Percentiles rank a stretch among this genome's conserved stretches.
phyloP scores from a whole-genome alignment of 2,329 filamentous ascomycete genomes.

The Lecanicillium sp. region DNA sequence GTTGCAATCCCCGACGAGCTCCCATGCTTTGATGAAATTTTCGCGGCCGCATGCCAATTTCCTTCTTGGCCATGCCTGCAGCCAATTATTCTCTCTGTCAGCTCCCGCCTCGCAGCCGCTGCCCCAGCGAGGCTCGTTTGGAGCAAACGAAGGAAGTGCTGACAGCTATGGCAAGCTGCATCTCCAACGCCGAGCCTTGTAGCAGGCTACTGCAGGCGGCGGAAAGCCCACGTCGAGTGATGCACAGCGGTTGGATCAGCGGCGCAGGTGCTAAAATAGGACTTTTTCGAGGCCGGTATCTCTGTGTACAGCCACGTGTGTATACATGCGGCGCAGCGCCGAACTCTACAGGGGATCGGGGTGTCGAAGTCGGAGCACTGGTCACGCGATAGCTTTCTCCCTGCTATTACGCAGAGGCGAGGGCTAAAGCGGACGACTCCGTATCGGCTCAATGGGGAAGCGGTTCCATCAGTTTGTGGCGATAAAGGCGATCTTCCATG shows the following conservation, averaged over 20 bases:
- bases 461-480: neutral
- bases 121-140: neutral
- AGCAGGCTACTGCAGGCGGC: conserved; percentile 1
- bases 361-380: neutral
- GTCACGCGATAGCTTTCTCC: conserved; percentile 6
- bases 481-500: neutral
- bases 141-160: neutral
- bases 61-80: no score
- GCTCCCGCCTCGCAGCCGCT: no score
- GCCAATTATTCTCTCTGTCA: no score
- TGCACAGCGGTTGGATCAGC: conserved; percentile 1
- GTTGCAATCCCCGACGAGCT: no score
- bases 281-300: neutral
- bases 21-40: no score
- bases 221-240: conserved; percentile 4
- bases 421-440: neutral
- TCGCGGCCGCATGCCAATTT: no score
- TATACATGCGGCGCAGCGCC: neutral
- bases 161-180: neutral
- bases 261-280: conserved; percentile 2
- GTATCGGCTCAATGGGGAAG: neutral
- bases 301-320: neutral
- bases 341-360: conserved; percentile 1
- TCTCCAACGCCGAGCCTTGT: neutral
- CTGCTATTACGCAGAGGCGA: neutral